Evolutionary conservation across 2,329 filamentous ascomycete genomes (phyloP).

Genomic region (Monilinia fructigena): DNA sequence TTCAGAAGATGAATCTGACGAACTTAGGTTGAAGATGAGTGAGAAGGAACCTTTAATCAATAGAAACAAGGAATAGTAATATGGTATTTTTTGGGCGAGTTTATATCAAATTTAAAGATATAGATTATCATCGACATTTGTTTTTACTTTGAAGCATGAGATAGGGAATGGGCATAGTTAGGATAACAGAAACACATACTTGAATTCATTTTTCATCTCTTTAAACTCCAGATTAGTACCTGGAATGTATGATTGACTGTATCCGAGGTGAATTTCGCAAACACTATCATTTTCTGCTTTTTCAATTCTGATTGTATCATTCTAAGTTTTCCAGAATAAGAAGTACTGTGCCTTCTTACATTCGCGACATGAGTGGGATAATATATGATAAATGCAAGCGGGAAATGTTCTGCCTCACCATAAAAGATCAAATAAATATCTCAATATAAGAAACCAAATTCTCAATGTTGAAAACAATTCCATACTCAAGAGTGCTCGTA

Average conservation of each 20-base stretch:
- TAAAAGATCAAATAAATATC: no score
- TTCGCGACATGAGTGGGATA: no score
- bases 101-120: background rate
- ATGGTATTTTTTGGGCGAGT: background rate
- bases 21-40: constrained; percentile 3
- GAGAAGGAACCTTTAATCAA: background rate
- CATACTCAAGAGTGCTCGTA: no score
- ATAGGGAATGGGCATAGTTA: background rate
- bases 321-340: background rate
- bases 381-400: no score
- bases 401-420: no score
- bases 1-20: constrained; percentile 32
- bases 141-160: background rate
- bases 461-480: no score
- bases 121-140: background rate
- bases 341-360: no score
- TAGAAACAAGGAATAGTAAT: constrained; percentile 1
- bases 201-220: background rate
- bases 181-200: background rate
- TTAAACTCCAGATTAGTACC: background rate
- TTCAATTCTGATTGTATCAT: background rate
- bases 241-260: background rate
- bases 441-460: no score
- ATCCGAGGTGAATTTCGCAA: background rate
- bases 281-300: background rate